Base-by-base conservation (phyloP, 805 yeast species). In the Kodamaea jinghongensis region DNA sequence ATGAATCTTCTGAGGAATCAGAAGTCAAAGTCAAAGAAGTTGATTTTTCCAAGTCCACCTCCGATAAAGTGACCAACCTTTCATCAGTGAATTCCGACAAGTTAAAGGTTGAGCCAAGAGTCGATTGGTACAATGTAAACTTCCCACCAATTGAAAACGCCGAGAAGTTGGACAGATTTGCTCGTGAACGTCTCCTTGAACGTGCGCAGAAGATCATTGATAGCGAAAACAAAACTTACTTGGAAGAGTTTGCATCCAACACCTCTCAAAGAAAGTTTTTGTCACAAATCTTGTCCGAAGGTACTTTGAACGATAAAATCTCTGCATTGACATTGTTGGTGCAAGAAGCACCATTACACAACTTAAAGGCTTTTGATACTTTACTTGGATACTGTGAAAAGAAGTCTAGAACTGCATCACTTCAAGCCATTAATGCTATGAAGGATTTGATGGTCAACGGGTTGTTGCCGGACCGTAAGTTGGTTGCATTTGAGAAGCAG, bases 281-380 rank as follows among this genome's bases (percentile, higher is more conserved):
- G 71, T 76, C 91, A 1, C 95, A 91, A 63, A 83, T 93, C 50
- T 75, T 93, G 54, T 74, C 89, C 4, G 83, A 80, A 49, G 99
- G 99, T 86, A 93, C 99, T 0, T 73, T 91, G 52, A 83, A 81
- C 52, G 99, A 93, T 82, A 89, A 93, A 66, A 86, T 93, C 40
- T 86, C 96, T 34, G 96, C 99, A 0, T 73, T 93, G 56, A 91
- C 99, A 1, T 77, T 93, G 57, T 71, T 93, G 57, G 78, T 90
- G 34, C 98, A 93, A 59, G 98, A 93, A 66, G 90, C 97, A 2
- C 99, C 99, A 5, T 59, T 89, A 39, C 98, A 93, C 58, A 86
- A 91, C 51, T 56, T 82, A 38, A 86, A 87, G 58, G 87, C 96
- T 0, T 70, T 93, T 42, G 96, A 87, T 48, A 83, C 83, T 28